Base-by-base conservation (phyloP, 2,329 filamentous ascomycete species). In the Bretziella fagacearum region DNA sequence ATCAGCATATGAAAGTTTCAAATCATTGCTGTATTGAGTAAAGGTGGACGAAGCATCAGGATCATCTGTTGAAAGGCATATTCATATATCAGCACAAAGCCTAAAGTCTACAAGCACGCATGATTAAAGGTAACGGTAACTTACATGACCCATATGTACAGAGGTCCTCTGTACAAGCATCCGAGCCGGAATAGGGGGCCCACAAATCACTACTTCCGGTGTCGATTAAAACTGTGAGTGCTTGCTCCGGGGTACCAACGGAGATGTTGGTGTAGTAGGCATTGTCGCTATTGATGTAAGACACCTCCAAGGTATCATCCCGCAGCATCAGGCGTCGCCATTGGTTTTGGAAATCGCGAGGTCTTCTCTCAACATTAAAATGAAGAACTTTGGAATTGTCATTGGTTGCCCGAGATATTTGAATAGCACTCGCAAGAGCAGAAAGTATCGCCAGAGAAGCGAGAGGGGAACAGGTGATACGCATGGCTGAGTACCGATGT, bases 161-260 rank as follows among this genome's bases (percentile, higher is more conserved):
- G 15, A 52, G 45, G 27, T 46, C 44, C 5, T 50, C 51, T 6
- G 54, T 50, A 56, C 70, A 74, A 10, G 68, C 62, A 27, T 51
- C 51, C 1, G 66, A 59, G 4, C 47, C 42, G 49, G 54, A 58
- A 36, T 59, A 58, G 11, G 69, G 67, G 32, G 79, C 66, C 76
- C 77, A 80, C 18, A 75, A 68, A 59, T 81, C 77, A 51, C 73
- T 77, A 55, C 73, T 78, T 35, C 75, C 77, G 0, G 76, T 80
- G 58, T 80, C 76, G 37, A 80, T 64, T 56, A 77, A 73, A 45
- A 80, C 59, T 1, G 65, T 69, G 33, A 80, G 51, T 3, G 67
- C 59, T 55, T 80, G 76, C 10, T 61, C 59, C 0, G 76, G 75
- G 5, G 69, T 76, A 15, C 77, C 77, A 20, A 80, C 57, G 22